A percentile compares a stretch with the other conserved stretches of the same genome.
Evolutionary conservation across 2,329 filamentous ascomycete genomes (phyloP).

Genomic region (Pseudovirgaria hyperparasitica): DNA sequence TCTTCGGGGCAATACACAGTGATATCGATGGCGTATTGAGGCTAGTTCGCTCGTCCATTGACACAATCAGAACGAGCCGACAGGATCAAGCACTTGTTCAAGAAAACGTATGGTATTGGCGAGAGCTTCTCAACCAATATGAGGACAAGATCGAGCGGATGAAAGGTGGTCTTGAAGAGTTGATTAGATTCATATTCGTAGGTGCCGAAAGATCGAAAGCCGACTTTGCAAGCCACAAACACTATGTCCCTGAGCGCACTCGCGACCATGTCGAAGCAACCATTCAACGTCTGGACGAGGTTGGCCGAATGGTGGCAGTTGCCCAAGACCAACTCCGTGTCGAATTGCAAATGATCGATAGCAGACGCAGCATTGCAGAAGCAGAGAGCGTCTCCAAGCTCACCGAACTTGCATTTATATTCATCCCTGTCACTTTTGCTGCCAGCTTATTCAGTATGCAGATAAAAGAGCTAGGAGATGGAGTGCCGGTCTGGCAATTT

Average conservation of each 20-base stretch:
- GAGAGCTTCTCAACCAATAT: too few relatives aligned
- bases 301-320: constrained; percentile 8
- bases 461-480: constrained; percentile 10
- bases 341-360: constrained; percentile 20
- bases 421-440: constrained; percentile 17
- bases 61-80: too few relatives aligned
- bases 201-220: constrained; percentile 5
- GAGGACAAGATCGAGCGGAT: constrained; percentile 4
- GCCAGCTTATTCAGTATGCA: constrained; percentile 18
- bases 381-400: constrained; percentile 17
- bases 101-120: too few relatives aligned
- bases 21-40: too few relatives aligned
- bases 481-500: constrained; percentile 8
- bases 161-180: constrained; percentile 5
- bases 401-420: constrained; percentile 20
- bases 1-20: too few relatives aligned
- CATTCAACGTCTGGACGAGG: too few relatives aligned
- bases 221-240: constrained; percentile 4
- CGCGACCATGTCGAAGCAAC: too few relatives aligned
- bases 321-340: constrained; percentile 20
- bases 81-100: too few relatives aligned
- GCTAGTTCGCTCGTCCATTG: too few relatives aligned
- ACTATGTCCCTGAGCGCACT: too few relatives aligned
- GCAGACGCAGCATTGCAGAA: constrained; percentile 15
- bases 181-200: constrained; percentile 1